A percentile compares a stretch with the other conserved stretches of the same genome.
Conservation (phyloP, 352 stramenopile species). For the Pythium rhizo-oryzae region DNA sequence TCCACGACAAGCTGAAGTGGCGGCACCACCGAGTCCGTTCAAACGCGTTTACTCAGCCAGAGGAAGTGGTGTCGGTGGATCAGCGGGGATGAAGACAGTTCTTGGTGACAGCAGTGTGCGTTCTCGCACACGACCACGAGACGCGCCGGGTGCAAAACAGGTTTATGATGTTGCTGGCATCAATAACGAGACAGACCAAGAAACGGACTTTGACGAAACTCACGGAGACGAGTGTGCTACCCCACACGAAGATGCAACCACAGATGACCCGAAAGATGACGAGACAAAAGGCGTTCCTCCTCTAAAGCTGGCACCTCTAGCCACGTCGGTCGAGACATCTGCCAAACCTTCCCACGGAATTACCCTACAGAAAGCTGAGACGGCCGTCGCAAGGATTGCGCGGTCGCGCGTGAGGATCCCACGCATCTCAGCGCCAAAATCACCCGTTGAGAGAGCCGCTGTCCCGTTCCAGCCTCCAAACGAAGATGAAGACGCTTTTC, state of each 20-base stretch:
- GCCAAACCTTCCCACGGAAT: background rate
- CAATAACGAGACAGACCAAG: slow-evolving; percentile 28
- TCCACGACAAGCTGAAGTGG: slow-evolving; percentile 8
- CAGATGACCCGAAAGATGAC: background rate
- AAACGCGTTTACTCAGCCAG: slow-evolving; percentile 18
- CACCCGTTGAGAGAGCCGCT: background rate
- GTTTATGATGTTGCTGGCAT: too few relatives aligned
- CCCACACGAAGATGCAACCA: background rate
- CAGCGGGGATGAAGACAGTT: slow-evolving; percentile 2
- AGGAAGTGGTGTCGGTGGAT: slow-evolving; percentile 17
- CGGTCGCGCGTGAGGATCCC: slow-evolving; percentile 10
- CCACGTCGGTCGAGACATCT: background rate
- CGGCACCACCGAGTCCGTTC: slow-evolving; percentile 23
- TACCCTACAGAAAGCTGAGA: background rate
- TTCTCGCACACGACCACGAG: background rate
- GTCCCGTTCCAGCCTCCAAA: slow-evolving; percentile 8
- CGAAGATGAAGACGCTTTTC: slow-evolving; percentile 18
- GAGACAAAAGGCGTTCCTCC: background rate
- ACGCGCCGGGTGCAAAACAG: background rate
- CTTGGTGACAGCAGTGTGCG: background rate
- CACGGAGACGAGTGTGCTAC: slow-evolving; percentile 18
- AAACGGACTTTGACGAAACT: slow-evolving; percentile 29
- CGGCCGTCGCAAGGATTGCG: background rate
- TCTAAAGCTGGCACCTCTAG: background rate
- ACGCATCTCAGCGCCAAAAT: slow-evolving; percentile 14